These are phyloP conservation scores for Fusarium citri DNA, from an alignment of 2,329 filamentous ascomycete species.

Conservation along the genomic window DNA sequence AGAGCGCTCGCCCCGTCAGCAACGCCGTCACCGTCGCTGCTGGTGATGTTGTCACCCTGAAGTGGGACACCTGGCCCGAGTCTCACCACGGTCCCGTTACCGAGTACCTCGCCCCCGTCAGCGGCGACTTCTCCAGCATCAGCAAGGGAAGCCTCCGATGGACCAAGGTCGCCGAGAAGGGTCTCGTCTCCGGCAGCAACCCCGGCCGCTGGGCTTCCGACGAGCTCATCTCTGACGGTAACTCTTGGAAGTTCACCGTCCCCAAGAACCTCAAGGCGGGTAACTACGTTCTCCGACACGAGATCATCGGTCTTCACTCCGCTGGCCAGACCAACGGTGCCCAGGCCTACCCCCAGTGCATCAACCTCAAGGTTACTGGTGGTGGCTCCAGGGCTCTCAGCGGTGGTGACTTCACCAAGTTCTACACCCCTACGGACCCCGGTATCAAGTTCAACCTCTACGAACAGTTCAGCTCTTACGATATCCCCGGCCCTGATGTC, in stretches of 20 bases:
- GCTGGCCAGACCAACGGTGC: constrained; percentile 56
- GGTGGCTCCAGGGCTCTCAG: constrained; percentile 47
- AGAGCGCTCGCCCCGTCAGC: constrained; percentile 54
- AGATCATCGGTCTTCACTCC: constrained; percentile 67
- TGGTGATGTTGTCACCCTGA: constrained; percentile 67
- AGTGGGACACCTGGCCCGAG: constrained; percentile 75
- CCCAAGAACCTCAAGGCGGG: constrained; percentile 60
- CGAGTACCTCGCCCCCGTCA: constrained; percentile 67
- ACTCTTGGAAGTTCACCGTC: constrained; percentile 60
- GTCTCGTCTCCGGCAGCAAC: constrained; percentile 59
- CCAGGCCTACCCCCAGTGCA: constrained; percentile 65
- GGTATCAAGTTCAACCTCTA: constrained; percentile 54
- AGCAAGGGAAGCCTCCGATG: constrained; percentile 64
- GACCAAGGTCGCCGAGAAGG: constrained; percentile 69
- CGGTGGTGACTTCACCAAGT: constrained; percentile 49
- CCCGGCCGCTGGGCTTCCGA: constrained; percentile 67
- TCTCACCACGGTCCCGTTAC: constrained; percentile 71
- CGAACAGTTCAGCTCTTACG: constrained; percentile 44
- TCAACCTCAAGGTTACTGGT: constrained; percentile 61
- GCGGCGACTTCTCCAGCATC: constrained; percentile 63
- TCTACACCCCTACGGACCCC: constrained; percentile 52
- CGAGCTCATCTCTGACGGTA: constrained; percentile 59
- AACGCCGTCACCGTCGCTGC: constrained; percentile 63
- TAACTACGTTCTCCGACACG: constrained; percentile 66
- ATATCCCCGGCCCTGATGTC: constrained; percentile 49